Evolutionary conservation across 345 rosid species (phyloP).

Genomic region (Rhodamnia rubescens): DNA sequence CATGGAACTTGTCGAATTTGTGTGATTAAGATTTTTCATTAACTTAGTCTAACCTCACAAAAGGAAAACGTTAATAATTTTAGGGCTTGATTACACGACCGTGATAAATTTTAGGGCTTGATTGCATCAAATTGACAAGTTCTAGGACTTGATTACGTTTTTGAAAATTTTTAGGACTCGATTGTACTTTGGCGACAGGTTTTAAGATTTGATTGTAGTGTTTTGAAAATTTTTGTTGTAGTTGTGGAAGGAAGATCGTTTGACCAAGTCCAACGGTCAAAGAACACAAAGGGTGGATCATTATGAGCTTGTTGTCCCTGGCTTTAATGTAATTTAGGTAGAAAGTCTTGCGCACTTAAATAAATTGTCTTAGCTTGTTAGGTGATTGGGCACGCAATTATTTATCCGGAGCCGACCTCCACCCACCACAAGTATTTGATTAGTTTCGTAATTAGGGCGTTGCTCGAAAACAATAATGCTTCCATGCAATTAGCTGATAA

Average conservation of each 20-base stretch:
- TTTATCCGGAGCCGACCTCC: background rate
- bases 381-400: background rate
- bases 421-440: background rate
- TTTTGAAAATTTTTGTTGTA: too few species aligned
- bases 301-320: background rate
- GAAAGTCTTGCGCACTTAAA: background rate
- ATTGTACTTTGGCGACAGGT: too few species aligned
- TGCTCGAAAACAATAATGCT: background rate
- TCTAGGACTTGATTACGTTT: too few species aligned
- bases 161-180: too few species aligned
- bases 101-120: too few species aligned
- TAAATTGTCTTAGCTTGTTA: background rate
- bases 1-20: too few species aligned
- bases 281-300: background rate
- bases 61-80: too few species aligned
- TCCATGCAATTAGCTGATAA: background rate
- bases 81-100: too few species aligned
- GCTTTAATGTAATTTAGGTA: background rate
- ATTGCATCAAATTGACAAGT: too few species aligned
- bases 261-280: background rate
- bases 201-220: too few species aligned
- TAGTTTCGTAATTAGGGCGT: background rate
- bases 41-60: too few species aligned
- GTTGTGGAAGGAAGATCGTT: background rate
- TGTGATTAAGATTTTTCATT: too few species aligned